Percentiles rank a stretch among this genome's conserved stretches.
phyloP scores from a whole-genome alignment of 768 basidiomycete genomes.

The Goffeauzyma gilvescens region DNA sequence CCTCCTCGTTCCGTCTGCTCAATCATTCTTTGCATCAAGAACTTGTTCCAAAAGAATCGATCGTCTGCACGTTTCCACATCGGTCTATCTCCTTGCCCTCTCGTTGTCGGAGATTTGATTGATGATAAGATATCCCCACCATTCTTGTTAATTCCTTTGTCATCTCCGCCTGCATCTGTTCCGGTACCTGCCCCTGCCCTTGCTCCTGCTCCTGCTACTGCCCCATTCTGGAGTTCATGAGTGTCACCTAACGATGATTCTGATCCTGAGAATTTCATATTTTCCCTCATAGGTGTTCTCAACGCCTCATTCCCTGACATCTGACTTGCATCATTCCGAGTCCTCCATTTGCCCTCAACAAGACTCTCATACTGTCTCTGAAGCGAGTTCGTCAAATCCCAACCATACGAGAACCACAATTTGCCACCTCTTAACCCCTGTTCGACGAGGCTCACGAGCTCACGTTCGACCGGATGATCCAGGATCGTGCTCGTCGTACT shows the following conservation, averaged over 20 bases:
- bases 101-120: too few relatives aligned
- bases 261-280: too few relatives aligned
- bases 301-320: too few relatives aligned
- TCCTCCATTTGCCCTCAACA: conserved; percentile 72
- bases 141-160: conserved; percentile 1
- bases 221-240: not conserved
- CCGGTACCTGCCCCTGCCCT: too few relatives aligned
- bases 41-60: conserved; percentile 97
- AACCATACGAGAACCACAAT: conserved; percentile 78
- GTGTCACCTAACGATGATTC: too few relatives aligned
- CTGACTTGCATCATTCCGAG: too few relatives aligned
- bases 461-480: conserved; percentile 69
- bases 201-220: too few relatives aligned
- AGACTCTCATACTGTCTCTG: conserved; percentile 58
- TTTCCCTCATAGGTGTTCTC: too few relatives aligned
- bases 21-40: conserved; percentile 45
- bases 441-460: conserved; percentile 66
- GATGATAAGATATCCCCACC: too few relatives aligned
- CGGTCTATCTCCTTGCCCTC: conserved; percentile 15
- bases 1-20: conserved; percentile 40
- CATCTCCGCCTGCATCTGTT: conserved; percentile 7
- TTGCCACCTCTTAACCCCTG: conserved; percentile 61
- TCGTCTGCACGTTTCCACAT: conserved; percentile 55
- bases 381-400: conserved; percentile 69
- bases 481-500: conserved; percentile 45